A percentile compares a stretch with the other conserved stretches of the same genome.
Evolutionary conservation across 1,284 basidiomycete species (phyloP).

Genomic region (Bondarzewia mesenterica): DNA sequence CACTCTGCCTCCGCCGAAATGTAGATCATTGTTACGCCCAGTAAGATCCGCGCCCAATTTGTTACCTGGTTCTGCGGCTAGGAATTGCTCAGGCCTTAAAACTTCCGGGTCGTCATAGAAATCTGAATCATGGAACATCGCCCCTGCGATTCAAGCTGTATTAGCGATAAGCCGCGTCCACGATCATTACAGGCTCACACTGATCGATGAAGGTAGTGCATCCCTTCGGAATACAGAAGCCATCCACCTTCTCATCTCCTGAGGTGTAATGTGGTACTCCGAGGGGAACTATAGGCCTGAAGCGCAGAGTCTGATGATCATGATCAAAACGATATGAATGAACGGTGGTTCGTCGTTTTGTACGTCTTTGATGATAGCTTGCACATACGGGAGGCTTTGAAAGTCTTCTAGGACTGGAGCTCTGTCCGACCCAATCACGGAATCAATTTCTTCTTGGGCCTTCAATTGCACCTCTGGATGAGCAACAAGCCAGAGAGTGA

Average conservation of each 20-base stretch:
- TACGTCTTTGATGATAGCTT: conserved; percentile 29
- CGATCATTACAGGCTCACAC: not conserved
- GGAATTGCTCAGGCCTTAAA: not conserved
- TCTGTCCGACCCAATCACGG: conserved; percentile 24
- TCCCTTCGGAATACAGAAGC: not conserved
- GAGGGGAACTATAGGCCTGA: not conserved
- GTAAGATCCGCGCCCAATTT: not conserved
- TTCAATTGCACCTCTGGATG: conserved; percentile 23
- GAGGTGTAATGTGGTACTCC: not conserved
- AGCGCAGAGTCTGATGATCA: not conserved
- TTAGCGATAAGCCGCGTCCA: too few species aligned
- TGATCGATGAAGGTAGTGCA: not conserved
- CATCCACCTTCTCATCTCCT: not conserved
- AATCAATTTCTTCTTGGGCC: conserved; percentile 29
- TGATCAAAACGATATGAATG: not conserved
- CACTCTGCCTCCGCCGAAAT: not conserved
- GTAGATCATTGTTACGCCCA: not conserved
- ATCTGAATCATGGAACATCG: conserved; percentile 1
- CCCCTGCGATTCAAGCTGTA: not conserved
- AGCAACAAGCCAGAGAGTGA: conserved; percentile 23
- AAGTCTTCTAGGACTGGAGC: conserved; percentile 26
- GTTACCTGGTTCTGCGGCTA: not conserved
- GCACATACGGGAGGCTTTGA: conserved; percentile 24
- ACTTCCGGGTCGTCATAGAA: not conserved
- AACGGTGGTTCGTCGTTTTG: not conserved